Evolutionary conservation across 176 grass and related monocot species (phyloP), one percentile per base, ranked within the genome.

Genomic region (Triticum dicoccoides): DNA sequence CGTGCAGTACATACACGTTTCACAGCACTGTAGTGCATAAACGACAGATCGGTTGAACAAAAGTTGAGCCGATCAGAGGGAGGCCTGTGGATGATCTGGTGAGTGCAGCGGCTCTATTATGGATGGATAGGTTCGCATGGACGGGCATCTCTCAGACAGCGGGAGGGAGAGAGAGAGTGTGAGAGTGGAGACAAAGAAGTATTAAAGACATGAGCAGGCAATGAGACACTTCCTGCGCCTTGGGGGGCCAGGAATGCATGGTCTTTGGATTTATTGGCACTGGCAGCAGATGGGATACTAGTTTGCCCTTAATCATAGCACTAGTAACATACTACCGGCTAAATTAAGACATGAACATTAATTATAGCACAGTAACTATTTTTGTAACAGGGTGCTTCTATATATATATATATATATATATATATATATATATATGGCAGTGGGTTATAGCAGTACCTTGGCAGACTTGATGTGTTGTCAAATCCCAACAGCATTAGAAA

Each of bases 121-220:
- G 72, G 4, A 76, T 52, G 62, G 75, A 81, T 78, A 88, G 30
- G 56, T 79, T 75, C 56, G 83, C 72, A 21, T 73, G 11, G 34
- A 52, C 45, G 73, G 80, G 25, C 82, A 54, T 67, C 49, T 39
- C 66, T 42, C 74, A 51, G 42, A 8, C 35, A 14, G 56, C 18
- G 47, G 44, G 73, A 20, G 24, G 20, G 73, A 76, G 23, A 24
- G 61, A 72, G 35, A 1, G 69, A 5, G 8, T 39, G 35, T 5
- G 35, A 42, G 72, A 15, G 35, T 73, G 25, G 24, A 77, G 87
- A 88, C 84, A 95, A 87, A 76, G 7, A 62, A 82, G 30, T 86
- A 93, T 82, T 90, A 62, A 90, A 92, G 83, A 86, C 63, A 86
- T 82, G 58, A 63, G 58, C 80, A 89, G 78, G 88, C 89, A 76